These are phyloP conservation scores for Arthrobotrys sinensis DNA, from an alignment of 2,329 filamentous ascomycete genomes.

Conservation along the genomic window DNA sequence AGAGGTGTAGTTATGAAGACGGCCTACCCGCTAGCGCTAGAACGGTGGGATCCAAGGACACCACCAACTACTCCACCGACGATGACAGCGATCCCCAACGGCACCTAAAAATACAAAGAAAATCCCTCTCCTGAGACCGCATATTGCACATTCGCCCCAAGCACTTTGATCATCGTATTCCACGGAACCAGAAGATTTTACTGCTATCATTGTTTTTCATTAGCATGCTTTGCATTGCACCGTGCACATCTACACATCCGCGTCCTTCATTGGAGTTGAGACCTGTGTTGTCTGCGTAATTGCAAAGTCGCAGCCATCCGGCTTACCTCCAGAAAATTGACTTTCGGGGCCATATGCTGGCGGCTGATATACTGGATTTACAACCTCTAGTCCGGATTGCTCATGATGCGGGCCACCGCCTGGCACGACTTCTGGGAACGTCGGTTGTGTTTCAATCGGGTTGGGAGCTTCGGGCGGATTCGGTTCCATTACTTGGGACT, in stretches of 20 bases:
- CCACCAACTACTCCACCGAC: conserved; percentile 43
- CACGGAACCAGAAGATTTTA: background rate
- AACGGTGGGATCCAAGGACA: conserved; percentile 23
- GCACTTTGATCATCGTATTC: conserved; percentile 12
- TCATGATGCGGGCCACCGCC: conserved; percentile 37
- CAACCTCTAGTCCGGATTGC: conserved; percentile 43
- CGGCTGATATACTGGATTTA: conserved; percentile 26
- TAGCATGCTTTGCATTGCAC: too few relatives aligned
- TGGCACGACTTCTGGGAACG: conserved; percentile 42
- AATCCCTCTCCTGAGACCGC: conserved; percentile 41
- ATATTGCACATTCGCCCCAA: conserved; percentile 17
- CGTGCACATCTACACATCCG: too few relatives aligned
- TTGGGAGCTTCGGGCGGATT: conserved; percentile 36
- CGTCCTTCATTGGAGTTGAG: too few relatives aligned
- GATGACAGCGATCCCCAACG: conserved; percentile 18
- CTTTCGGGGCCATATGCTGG: conserved; percentile 11
- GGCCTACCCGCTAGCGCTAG: conserved; percentile 11
- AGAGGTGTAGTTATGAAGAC: background rate
- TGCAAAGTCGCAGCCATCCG: too few relatives aligned
- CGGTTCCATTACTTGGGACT: conserved; percentile 27
- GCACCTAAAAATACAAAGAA: conserved; percentile 31
- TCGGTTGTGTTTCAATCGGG: conserved; percentile 33
- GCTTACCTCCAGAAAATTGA: background rate
- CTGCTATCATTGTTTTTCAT: background rate
- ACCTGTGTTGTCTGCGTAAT: too few relatives aligned